phyloP scores from a whole-genome alignment of 1,284 basidiomycete genomes.

The Cutaneotrichosporon daszewskae region DNA sequence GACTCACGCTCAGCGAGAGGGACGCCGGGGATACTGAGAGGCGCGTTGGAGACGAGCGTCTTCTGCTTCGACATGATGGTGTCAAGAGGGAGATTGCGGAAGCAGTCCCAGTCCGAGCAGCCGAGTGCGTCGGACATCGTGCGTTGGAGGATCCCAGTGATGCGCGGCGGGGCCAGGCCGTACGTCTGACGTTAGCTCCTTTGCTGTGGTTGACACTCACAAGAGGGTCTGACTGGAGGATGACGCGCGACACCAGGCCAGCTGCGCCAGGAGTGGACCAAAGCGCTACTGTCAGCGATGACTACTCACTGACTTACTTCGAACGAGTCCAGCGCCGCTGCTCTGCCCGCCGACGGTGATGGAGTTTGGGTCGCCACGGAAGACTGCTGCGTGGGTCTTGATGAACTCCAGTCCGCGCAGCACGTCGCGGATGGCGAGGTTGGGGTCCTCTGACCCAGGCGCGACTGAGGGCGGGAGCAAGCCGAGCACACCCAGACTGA shows the following conservation, averaged over 20 bases:
- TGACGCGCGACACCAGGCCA: slow-evolving; percentile 64
- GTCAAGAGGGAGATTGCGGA: too few species aligned
- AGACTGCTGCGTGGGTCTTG: slow-evolving; percentile 58
- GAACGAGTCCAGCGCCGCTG: slow-evolving; percentile 72
- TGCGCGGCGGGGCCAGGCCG: slow-evolving; percentile 58
- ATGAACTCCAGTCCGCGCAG: slow-evolving; percentile 65
- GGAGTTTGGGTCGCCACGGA: slow-evolving; percentile 60
- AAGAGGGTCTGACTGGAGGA: slow-evolving; percentile 73
- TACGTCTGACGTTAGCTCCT: slow-evolving; percentile 49
- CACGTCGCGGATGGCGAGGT: slow-evolving; percentile 65
- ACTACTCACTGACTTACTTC: slow-evolving; percentile 43
- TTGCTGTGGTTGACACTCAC: slow-evolving; percentile 42
- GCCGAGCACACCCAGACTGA: slow-evolving; percentile 71
- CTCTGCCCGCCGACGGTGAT: slow-evolving; percentile 85
- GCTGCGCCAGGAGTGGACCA: slow-evolving; percentile 62
- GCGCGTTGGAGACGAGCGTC: too few species aligned
- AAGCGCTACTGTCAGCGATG: slow-evolving; percentile 49
- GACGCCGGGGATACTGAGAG: slow-evolving; percentile 21
- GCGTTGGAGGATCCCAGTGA: slow-evolving; percentile 56
- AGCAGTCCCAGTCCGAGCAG: too few species aligned
- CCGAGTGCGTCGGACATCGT: too few species aligned
- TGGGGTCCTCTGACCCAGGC: slow-evolving; percentile 53
- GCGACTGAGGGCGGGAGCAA: slow-evolving; percentile 57
- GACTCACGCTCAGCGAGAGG: slow-evolving; percentile 28
- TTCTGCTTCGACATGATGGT: too few species aligned